phyloP scores from a whole-genome alignment of 441 rosid species.

The Flueggea neowawraea region DNA sequence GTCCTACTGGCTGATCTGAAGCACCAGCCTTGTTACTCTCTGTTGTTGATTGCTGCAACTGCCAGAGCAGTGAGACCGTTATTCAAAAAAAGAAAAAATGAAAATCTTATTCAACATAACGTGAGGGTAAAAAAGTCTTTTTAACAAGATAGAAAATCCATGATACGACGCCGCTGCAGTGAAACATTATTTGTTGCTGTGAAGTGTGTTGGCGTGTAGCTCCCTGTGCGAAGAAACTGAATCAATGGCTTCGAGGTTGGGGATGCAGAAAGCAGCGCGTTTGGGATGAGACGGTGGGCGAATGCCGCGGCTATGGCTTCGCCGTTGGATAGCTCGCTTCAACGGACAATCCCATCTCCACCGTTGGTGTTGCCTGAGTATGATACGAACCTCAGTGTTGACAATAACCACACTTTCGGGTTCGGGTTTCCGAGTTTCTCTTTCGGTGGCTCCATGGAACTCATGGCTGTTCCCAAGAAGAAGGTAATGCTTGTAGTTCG shows the following conservation, averaged over 20 bases:
- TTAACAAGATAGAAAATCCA: no score
- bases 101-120: no score
- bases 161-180: no score
- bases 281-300: conserved; percentile 28
- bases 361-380: conserved; percentile 40
- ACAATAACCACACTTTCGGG: conserved; percentile 21
- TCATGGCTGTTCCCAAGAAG: conserved; percentile 87
- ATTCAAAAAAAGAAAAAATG: no score
- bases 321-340: conserved; percentile 31
- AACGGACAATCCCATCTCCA: conserved; percentile 25
- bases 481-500: conserved; percentile 34
- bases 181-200: no score
- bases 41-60: no score
- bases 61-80: no score
- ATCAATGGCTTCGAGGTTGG: neutral
- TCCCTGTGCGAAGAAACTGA: no score
- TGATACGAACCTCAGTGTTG: conserved; percentile 25
- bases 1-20: no score
- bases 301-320: conserved; percentile 44
- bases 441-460: conserved; percentile 58
- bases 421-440: conserved; percentile 40
- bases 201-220: no score
- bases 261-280: conserved; percentile 25
- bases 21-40: no score
- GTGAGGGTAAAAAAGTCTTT: no score